Conservation (phyloP, 768 basidiomycete species). For the Psilocybe tampanensis region DNA sequence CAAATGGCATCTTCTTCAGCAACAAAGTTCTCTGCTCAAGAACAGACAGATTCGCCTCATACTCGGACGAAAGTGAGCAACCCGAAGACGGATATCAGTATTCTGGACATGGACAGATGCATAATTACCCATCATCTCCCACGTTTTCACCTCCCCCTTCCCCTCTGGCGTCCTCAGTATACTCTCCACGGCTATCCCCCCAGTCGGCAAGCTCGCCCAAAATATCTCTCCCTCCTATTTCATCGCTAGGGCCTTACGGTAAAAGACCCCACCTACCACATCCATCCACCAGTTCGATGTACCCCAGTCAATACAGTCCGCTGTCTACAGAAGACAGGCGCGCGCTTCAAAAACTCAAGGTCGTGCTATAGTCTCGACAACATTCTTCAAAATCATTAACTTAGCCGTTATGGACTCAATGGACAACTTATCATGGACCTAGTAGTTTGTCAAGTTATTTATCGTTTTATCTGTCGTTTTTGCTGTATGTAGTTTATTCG, state of each 20-base stretch:
- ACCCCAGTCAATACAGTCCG: slow-evolving; percentile 35
- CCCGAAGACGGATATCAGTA: slow-evolving; percentile 32
- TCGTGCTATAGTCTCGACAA: slow-evolving; percentile 40
- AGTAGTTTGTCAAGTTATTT: too few species aligned
- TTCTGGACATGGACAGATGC: slow-evolving; percentile 18
- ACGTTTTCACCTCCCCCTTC: slow-evolving; percentile 16
- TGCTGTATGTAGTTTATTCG: too few species aligned
- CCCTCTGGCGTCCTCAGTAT: slow-evolving; percentile 12
- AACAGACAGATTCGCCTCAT: slow-evolving; percentile 45
- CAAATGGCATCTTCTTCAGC: slow-evolving; percentile 72
- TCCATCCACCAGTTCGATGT: slow-evolving; percentile 21
- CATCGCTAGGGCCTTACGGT: slow-evolving; percentile 21
- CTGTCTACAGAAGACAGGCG: slow-evolving; percentile 61
- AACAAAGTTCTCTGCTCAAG: slow-evolving; percentile 54
- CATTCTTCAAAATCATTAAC: not conserved
- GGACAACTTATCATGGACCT: too few species aligned
- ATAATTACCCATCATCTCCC: slow-evolving; percentile 19
- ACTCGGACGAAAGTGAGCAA: slow-evolving; percentile 47
- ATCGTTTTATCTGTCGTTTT: too few species aligned
- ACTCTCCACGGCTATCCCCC: slow-evolving; percentile 14
- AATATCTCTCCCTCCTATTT: slow-evolving; percentile 30
- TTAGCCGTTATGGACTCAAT: not conserved
- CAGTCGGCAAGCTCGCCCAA: slow-evolving; percentile 10
- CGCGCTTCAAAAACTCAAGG: slow-evolving; percentile 57
- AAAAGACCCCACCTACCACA: slow-evolving; percentile 26